These are phyloP conservation scores for Endoconidiophora laricicola DNA, from an alignment of 2,329 filamentous ascomycete species.

Conservation along the genomic window DNA sequence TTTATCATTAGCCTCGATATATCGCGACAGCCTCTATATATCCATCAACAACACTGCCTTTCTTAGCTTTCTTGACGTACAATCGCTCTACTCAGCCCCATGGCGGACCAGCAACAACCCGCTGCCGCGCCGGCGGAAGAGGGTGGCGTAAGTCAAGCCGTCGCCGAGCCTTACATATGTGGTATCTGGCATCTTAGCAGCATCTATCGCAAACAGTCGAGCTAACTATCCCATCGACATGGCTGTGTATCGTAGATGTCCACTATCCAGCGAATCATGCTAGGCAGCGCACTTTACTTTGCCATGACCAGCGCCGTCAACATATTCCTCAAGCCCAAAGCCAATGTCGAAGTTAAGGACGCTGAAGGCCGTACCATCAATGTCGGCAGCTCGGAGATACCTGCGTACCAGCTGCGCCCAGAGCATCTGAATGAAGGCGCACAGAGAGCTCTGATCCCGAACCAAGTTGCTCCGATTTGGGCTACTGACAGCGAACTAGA, in stretches of 20 bases:
- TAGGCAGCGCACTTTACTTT: slow-evolving; percentile 39
- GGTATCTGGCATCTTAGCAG: too few species aligned
- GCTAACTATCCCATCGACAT: too few species aligned
- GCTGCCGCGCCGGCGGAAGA: too few species aligned
- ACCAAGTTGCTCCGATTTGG: slow-evolving; percentile 76
- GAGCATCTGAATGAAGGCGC: slow-evolving; percentile 41
- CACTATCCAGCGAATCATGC: slow-evolving; percentile 26
- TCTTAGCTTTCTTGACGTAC: too few species aligned
- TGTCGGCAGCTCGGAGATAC: slow-evolving; percentile 39
- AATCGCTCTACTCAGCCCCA: too few species aligned
- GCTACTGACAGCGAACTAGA: slow-evolving; percentile 62
- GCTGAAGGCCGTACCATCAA: slow-evolving; percentile 35
- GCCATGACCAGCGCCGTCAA: slow-evolving; percentile 42
- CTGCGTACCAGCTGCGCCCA: slow-evolving; percentile 50
- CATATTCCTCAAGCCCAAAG: slow-evolving; percentile 33
- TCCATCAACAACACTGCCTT: too few species aligned
- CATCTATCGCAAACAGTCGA: too few species aligned
- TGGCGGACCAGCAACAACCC: too few species aligned
- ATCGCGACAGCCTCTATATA: too few species aligned
- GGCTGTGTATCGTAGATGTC: slow-evolving; percentile 8
- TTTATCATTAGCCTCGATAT: too few species aligned
- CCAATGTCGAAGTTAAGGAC: slow-evolving; percentile 31
- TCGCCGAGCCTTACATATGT: too few species aligned
- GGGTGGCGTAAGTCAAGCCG: too few species aligned
- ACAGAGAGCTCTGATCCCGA: slow-evolving; percentile 47